Evolutionary conservation across 768 basidiomycete genomes (phyloP), one percentile per base, ranked within the genome.

Genomic region (Cubamyces sp.): DNA sequence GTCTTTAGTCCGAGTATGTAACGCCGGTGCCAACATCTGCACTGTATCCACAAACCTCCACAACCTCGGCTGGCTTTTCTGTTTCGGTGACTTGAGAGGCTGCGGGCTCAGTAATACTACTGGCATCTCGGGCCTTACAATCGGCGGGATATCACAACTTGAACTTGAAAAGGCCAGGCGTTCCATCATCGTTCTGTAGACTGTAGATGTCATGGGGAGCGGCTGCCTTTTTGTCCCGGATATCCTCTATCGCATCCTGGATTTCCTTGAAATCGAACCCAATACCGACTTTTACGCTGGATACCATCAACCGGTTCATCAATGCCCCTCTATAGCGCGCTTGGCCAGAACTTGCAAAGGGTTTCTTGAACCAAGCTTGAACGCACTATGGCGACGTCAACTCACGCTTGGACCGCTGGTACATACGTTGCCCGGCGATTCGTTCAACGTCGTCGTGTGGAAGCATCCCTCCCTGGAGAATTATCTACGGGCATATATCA

Each of bases 181-280:
- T n/a, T n/a, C n/a, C n/a, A n/a, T n/a, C n/a, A n/a, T n/a, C n/a
- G n/a, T n/a, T n/a, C n/a, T n/a, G n/a, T n/a, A n/a, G n/a, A n/a
- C n/a, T n/a, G n/a, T n/a, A n/a, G n/a, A n/a, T n/a, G n/a, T n/a
- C n/a, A 34, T 28, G 21, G 43, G 43, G 53, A 41, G 43, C 26
- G 15, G 26, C 18, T 42, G 41, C 23, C 26, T 54, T 2, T 15
- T 43, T 15, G 5, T 25, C 2, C 25, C 40, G 2, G 53, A 54
- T 28, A 43, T 54, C 14, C n/a, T 54, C 7, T 15, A 19, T 43
- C 53, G 42, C 9, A 54, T 54, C 41, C 41, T 54, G 19, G 53
- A 54, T 11, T 54, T 43, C 25, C 9, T 54, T 3, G 25, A 26
- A 6, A 16, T 43, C 0, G 19, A n/a, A 28, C 41, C 21, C 41